These are phyloP conservation scores for Melampsora larici-populina DNA, from an alignment of 1,284 basidiomycete species.

Conservation along the genomic window DNA sequence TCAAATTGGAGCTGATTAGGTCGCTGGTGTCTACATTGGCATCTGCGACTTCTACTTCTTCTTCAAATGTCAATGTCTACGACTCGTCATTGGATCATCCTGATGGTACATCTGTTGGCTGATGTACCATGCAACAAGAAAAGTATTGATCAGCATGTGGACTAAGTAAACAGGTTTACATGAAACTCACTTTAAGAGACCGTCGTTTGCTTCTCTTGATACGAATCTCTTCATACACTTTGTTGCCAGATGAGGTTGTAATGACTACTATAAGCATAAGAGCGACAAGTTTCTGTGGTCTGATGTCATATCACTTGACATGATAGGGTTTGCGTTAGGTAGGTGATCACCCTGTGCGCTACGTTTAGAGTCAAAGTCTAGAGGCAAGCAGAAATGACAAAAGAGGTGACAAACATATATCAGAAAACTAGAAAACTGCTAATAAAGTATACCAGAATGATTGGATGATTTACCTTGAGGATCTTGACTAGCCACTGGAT, in stretches of 20 bases:
- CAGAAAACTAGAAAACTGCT: not conserved
- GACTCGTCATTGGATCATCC: not conserved
- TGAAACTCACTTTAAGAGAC: not conserved
- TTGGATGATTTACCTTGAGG: slow-evolving; percentile 29
- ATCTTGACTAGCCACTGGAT: slow-evolving; percentile 33
- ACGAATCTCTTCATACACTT: slow-evolving; percentile 30
- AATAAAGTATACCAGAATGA: not conserved
- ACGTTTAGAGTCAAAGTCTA: slow-evolving; percentile 15
- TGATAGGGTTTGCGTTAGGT: slow-evolving; percentile 19
- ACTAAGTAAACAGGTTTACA: too few relatives aligned
- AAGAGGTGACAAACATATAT: not conserved
- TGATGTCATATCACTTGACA: too few relatives aligned
- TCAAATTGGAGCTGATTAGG: slow-evolving; percentile 1
- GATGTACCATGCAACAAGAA: too few relatives aligned
- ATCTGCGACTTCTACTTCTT: slow-evolving; percentile 12
- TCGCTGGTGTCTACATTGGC: slow-evolving; percentile 5
- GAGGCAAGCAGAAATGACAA: not conserved
- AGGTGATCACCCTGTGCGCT: slow-evolving; percentile 35
- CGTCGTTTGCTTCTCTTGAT: slow-evolving; percentile 8
- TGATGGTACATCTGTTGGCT: too few relatives aligned
- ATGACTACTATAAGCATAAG: too few relatives aligned
- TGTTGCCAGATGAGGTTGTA: too few relatives aligned
- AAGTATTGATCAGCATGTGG: too few relatives aligned
- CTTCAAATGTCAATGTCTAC: not conserved
- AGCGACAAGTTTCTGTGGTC: too few relatives aligned